These are phyloP conservation scores for Moesziomyces sp. DNA, from an alignment of 1,284 basidiomycete species.

Conservation along the genomic window DNA sequence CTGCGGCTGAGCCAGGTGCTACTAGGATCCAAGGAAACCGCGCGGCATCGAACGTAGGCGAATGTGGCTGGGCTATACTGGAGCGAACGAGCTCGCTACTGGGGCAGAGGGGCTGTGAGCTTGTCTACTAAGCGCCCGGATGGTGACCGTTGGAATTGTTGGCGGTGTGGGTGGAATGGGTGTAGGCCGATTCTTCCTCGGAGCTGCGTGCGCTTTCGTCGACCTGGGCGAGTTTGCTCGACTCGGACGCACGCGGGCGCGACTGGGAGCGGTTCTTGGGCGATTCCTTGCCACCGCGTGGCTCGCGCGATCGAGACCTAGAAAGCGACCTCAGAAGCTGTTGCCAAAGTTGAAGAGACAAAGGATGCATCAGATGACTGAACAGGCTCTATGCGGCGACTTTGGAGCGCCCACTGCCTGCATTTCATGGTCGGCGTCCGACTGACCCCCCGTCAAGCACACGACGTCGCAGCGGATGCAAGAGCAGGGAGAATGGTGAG, in stretches of 20 bases:
- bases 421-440: too few species aligned
- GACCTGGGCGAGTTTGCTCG: conserved; percentile 50
- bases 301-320: conserved; percentile 63
- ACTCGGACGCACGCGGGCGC: conserved; percentile 37
- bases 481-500: too few species aligned
- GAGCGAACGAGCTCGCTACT: conserved; percentile 3
- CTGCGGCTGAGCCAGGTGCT: too few species aligned
- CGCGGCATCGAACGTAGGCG: too few species aligned
- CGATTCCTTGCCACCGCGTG: conserved; percentile 45
- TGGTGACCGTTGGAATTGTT: conserved; percentile 5
- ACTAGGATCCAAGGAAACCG: too few species aligned
- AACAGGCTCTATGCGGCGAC: too few species aligned
- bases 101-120: conserved; percentile 37
- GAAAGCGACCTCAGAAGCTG: conserved; percentile 56
- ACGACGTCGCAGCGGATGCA: too few species aligned
- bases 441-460: too few species aligned
- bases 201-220: conserved; percentile 48
- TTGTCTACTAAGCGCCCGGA: conserved; percentile 21
- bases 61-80: too few species aligned
- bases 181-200: conserved; percentile 32
- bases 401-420: too few species aligned
- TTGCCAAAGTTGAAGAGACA: background rate
- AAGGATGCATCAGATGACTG: background rate
- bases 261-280: conserved; percentile 37
- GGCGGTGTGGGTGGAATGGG: conserved; percentile 7